A percentile compares a stretch with the other conserved stretches of the same genome.
Conservation (phyloP, 345 rosid species). For the Citrus sinensis region DVS_A1.0 CM039166.1:16708501-16709000, state of each 20-base stretch:
- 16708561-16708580: slow-evolving; percentile 68
- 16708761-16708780: not conserved
- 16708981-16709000: slow-evolving; percentile 74
- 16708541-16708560: slow-evolving; percentile 72
- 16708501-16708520: slow-evolving; percentile 74
- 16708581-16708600: slow-evolving; percentile 37
- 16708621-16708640: not conserved
- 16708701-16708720: not conserved
- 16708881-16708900: slow-evolving; percentile 72
- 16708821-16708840: not conserved
- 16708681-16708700: not conserved
- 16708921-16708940: slow-evolving; percentile 67
- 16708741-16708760: not conserved
- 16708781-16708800: not conserved
- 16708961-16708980: slow-evolving; percentile 77
- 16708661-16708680: not conserved
- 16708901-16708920: slow-evolving; percentile 92
- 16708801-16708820: not conserved
- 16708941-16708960: slow-evolving; percentile 71
- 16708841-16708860: not conserved
- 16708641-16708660: too few relatives aligned
- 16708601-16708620: not conserved
- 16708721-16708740: not conserved
- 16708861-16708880: slow-evolving; percentile 46
- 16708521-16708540: slow-evolving; percentile 93